phyloP scores from a whole-genome alignment of 345 rosid genomes.

The Citrus inodora region DNA sequence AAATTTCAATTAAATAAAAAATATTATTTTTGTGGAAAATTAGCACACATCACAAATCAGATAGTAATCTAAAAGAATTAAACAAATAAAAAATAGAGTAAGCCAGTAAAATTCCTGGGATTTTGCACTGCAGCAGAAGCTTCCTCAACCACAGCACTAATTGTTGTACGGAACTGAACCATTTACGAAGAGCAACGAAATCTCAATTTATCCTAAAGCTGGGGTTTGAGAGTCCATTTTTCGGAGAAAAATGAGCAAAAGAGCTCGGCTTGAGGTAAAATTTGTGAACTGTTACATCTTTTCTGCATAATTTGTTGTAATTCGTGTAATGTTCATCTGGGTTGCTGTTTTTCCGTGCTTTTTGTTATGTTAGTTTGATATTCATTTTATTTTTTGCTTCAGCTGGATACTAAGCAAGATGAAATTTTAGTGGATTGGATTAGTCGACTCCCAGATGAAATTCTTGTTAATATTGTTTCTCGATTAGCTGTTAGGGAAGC shows the following conservation, averaged over 20 bases:
- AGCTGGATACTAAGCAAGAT: background rate
- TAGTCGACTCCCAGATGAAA: background rate
- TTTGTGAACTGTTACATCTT: background rate
- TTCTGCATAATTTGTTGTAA: background rate
- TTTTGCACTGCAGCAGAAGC: too few species aligned
- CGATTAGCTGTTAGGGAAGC: background rate
- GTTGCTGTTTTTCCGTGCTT: background rate
- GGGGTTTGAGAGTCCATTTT: background rate
- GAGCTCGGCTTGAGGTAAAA: background rate
- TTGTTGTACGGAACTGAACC: background rate
- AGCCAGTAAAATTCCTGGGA: background rate
- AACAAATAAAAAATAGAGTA: background rate
- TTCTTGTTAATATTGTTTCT: background rate
- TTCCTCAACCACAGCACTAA: background rate
- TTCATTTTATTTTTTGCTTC: background rate
- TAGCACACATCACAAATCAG: too few species aligned
- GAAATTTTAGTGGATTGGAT: background rate
- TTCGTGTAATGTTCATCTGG: background rate
- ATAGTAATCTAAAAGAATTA: too few species aligned
- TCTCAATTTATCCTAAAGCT: background rate
- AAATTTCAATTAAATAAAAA: too few species aligned
- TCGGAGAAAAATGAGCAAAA: background rate
- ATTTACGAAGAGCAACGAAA: background rate
- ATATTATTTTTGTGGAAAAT: too few species aligned
- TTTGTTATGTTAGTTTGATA: background rate